Percentiles rank a stretch among this genome's conserved stretches.
phyloP scores from a whole-genome alignment of 2,329 filamentous ascomycete species.

The Fusarium proliferatum region DNA sequence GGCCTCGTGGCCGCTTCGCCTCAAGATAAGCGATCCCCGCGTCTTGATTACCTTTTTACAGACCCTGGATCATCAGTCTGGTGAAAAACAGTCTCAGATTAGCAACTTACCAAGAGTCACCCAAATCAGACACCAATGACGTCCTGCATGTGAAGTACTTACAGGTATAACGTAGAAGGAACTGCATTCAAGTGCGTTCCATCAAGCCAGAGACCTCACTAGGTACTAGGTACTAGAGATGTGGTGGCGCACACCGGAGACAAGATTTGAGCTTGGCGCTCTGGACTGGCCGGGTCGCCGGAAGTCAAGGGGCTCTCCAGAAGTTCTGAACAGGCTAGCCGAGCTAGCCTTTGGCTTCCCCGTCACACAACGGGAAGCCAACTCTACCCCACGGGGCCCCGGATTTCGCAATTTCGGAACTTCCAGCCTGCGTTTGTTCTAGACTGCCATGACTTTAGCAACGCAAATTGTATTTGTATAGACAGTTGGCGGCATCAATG shows the following conservation, averaged over 20 bases:
- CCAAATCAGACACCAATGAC: neutral
- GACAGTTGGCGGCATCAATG: neutral
- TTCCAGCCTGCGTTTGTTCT: neutral
- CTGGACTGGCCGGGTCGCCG: neutral
- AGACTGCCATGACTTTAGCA: neutral
- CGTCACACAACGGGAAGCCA: neutral
- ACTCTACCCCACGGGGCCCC: conserved; percentile 16
- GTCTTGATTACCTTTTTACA: neutral
- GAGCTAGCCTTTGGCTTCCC: neutral
- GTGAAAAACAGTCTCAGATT: neutral
- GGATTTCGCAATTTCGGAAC: conserved; percentile 35
- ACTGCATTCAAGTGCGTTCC: neutral
- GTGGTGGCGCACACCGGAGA: neutral
- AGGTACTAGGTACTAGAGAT: neutral
- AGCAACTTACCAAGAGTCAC: fast-evolving
- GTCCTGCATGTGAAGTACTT: neutral
- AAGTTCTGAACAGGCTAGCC: neutral
- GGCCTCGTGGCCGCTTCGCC: neutral
- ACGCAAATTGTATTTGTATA: conserved; percentile 14
- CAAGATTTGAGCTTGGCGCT: neutral
- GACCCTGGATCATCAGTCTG: fast-evolving
- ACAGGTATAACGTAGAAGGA: neutral
- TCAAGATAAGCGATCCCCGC: neutral
- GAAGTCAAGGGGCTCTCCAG: neutral
- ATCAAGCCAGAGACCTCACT: neutral